Evolutionary conservation across 2,329 filamentous ascomycete species (phyloP), one percentile per base, ranked within the genome.

Genomic region (Colletotrichum phormii): DNA sequence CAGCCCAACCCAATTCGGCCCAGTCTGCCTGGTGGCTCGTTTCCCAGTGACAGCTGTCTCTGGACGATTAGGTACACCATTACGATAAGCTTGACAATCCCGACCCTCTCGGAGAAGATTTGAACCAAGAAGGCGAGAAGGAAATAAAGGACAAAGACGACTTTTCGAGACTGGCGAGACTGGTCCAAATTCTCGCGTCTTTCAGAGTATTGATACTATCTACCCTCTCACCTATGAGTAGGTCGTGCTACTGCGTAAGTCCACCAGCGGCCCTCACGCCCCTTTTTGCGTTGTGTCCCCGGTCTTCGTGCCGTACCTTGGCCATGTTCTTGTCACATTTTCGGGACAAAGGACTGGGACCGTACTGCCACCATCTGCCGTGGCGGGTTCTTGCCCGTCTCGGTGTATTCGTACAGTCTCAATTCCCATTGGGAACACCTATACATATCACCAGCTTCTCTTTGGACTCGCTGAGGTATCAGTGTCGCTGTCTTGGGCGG

Each of bases 301-400:
- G 59, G 46, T 46, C 57, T 59, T 49, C 60, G 26, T 62, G 29
- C 46, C 46, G 29, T 37, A 33, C 49, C 60, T 64, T 70, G 66
- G 60, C 70, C 33, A n/a, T 62, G 37, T 62, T 62, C 42, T 63
- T 46, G 66, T 72, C 66, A 70, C 66, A 64, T 72, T 51, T 46
- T 70, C 22, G 70, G 66, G 33, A 72, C 70, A 72, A 72, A 72
- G 66, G 46, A 70, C 29, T 57, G 54, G 35, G 24, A n/a, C 24
- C n/a, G 37, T 26, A 51, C 57, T 71, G 35, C 37, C 61, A 57
- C 24, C 24, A 26, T 64, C 68, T 67, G 64, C 68, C 57, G 57
- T 67, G 46, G 49, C 22, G 26, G 35, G 58, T 59, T 65, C 55
- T 46, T 37, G 53, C n/a, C 22, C 18, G 37, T 42, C 49, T n/a